Evolutionary conservation across 1,284 basidiomycete genomes (phyloP).

Genomic region (Melampsora larici-populina): DNA sequence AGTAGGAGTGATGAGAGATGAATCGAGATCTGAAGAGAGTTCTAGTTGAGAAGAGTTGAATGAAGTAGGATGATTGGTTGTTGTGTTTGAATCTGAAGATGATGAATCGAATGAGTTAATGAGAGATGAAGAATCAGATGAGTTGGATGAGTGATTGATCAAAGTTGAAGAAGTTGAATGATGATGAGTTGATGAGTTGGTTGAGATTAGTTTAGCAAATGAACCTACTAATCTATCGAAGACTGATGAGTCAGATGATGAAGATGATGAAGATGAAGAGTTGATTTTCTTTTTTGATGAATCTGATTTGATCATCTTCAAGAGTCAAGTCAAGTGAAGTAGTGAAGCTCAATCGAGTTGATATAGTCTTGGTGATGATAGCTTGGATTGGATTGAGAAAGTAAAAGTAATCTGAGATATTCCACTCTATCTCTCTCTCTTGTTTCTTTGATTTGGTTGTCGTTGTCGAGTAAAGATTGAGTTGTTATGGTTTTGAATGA

Average conservation of each 20-base stretch:
- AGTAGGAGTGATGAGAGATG: neutral
- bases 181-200: neutral
- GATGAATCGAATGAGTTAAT: neutral
- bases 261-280: neutral
- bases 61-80: too few species aligned
- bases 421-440: neutral
- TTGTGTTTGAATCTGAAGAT: neutral
- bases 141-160: neutral
- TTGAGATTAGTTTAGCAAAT: neutral
- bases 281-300: neutral
- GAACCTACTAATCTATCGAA: neutral
- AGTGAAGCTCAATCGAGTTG: neutral
- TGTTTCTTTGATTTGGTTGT: too few species aligned
- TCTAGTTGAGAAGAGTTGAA: neutral
- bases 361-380: neutral
- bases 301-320: neutral
- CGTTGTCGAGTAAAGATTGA: too few species aligned
- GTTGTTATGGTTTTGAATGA: too few species aligned
- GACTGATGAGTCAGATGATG: neutral
- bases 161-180: neutral
- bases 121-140: neutral
- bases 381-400: neutral
- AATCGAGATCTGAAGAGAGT: too few species aligned
- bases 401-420: neutral
- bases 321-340: neutral